Evolutionary conservation across 257 asterid species (phyloP).

Genomic region (Capsicum rhomboideum): DNA sequence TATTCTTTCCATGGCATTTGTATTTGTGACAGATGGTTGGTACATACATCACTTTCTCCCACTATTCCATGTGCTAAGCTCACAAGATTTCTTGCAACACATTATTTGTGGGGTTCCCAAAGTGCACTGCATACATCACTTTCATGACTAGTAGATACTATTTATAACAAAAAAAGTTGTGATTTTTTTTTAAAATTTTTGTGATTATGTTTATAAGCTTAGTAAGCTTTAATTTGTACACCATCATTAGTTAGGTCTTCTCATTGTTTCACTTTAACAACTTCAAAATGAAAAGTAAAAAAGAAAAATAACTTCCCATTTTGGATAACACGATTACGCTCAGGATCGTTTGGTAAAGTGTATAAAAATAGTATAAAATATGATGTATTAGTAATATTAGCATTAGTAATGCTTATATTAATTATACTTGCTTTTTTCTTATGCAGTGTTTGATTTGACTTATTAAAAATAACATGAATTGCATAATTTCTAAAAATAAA

Average conservation of each 20-base stretch:
- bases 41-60: slow-evolving; percentile 3
- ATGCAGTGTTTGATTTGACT: no score
- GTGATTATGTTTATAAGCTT: not conserved
- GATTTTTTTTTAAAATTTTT: no score
- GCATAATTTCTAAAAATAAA: no score
- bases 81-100: not conserved
- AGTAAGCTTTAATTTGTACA: not conserved
- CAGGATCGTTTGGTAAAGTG: no score
- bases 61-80: slow-evolving; percentile 9
- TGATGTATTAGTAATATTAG: no score
- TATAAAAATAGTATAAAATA: no score
- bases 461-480: no score
- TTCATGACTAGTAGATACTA: not conserved
- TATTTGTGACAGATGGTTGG: not conserved
- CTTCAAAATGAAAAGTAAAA: not conserved
- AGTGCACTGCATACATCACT: not conserved
- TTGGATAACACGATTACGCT: not conserved
- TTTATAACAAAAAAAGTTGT: not conserved
- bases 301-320: not conserved
- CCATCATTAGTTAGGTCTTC: not conserved
- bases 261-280: not conserved
- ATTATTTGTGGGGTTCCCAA: slow-evolving; percentile 1
- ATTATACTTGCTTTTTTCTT: no score
- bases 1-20: not conserved
- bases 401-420: no score